Percentiles rank a stretch among this genome's conserved stretches.
These are phyloP conservation scores for Saccharomyces pastorianus DNA, from an alignment of 1,139 yeast genomes.

Conservation along the genomic window DNA sequence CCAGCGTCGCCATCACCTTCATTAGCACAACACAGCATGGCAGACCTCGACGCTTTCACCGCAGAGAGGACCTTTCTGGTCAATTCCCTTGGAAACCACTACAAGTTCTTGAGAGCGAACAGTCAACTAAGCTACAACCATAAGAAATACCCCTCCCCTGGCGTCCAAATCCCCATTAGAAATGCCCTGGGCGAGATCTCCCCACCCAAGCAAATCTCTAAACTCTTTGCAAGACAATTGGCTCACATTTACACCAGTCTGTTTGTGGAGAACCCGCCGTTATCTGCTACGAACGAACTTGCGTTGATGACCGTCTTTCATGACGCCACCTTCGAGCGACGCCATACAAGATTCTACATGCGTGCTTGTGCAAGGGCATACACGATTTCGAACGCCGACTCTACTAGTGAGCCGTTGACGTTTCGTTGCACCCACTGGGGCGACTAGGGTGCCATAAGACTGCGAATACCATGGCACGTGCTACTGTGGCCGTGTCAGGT, in stretches of 20 bases:
- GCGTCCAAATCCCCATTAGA: background rate
- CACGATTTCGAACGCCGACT: background rate
- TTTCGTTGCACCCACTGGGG: background rate
- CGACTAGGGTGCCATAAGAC: background rate
- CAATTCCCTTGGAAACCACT: background rate
- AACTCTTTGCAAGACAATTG: background rate
- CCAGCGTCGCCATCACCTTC: background rate
- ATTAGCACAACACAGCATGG: background rate
- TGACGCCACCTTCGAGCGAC: background rate
- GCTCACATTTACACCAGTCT: background rate
- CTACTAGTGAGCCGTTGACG: background rate
- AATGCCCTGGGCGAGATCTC: background rate
- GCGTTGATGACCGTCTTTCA: background rate
- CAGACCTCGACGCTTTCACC: background rate
- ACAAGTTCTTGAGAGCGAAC: background rate
- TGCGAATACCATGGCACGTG: background rate
- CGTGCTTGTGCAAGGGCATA: background rate
- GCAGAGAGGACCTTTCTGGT: background rate
- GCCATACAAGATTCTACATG: background rate
- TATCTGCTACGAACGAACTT: background rate
- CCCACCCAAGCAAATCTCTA: background rate
- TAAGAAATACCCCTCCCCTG: background rate
- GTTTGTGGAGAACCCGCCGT: background rate
- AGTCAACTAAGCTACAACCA: background rate
- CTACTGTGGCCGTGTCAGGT: background rate